phyloP scores from a whole-genome alignment of 371 early-diverging fungal genomes.

The Lichtheimia ramosa region DNA sequence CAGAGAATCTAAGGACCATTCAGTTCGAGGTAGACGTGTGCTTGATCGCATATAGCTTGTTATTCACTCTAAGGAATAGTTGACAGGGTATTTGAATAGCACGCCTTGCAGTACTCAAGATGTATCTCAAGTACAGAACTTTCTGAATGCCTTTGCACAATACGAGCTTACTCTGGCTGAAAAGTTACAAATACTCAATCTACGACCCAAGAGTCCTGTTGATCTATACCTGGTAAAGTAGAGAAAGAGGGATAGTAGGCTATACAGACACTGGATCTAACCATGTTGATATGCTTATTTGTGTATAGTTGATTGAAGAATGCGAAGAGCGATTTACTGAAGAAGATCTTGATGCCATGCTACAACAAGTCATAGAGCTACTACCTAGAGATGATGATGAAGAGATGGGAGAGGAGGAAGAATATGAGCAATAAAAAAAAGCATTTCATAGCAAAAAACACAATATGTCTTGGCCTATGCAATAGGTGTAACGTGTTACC shows the following conservation, averaged over 20 bases:
- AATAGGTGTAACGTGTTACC: background rate
- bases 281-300: background rate
- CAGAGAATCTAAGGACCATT: constrained; percentile 62
- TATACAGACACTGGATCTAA: background rate
- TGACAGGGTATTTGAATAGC: constrained; percentile 47
- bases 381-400: constrained; percentile 52
- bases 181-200: constrained; percentile 61
- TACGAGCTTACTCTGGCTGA: constrained; percentile 61
- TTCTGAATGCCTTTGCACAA: constrained; percentile 32
- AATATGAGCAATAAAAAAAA: constrained; percentile 40
- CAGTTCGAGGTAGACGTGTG: constrained; percentile 53
- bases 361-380: constrained; percentile 25
- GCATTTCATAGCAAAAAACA: constrained; percentile 4
- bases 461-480: background rate
- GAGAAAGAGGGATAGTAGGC: background rate
- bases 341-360: constrained; percentile 48
- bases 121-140: constrained; percentile 37
- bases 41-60: background rate
- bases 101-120: constrained; percentile 56
- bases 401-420: constrained; percentile 38
- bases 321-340: constrained; percentile 60
- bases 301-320: constrained; percentile 61
- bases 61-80: constrained; percentile 16
- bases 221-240: constrained; percentile 58
- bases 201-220: constrained; percentile 57